Evolutionary conservation across 2,329 filamentous ascomycete species (phyloP).

Genomic region (Talaromyces sp.): DNA sequence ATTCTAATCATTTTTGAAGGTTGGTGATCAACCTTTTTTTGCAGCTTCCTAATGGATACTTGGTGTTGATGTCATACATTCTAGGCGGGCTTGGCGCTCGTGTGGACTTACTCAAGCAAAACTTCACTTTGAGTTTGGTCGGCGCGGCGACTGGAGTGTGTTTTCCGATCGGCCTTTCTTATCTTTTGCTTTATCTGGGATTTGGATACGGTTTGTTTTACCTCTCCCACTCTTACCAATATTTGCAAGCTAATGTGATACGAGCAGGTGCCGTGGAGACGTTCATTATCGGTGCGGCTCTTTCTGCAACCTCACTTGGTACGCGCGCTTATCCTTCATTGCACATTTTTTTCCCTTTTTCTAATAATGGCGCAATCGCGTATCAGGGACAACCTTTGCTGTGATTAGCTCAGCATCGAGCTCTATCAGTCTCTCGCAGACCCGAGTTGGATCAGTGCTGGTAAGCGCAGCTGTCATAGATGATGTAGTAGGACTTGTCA

Average conservation of each 20-base stretch:
- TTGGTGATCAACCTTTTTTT: constrained; percentile 8
- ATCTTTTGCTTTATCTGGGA: constrained; percentile 47
- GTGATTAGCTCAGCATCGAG: constrained; percentile 35
- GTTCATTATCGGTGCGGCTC: constrained; percentile 34
- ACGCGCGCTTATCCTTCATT: background rate
- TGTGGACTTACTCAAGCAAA: constrained; percentile 50
- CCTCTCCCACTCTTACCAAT: background rate
- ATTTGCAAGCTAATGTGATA: constrained; percentile 5
- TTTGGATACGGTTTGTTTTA: constrained; percentile 43
- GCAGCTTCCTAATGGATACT: background rate
- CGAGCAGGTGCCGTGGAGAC: constrained; percentile 33
- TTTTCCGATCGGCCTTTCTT: constrained; percentile 52
- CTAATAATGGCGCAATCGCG: background rate
- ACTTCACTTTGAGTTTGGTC: constrained; percentile 46
- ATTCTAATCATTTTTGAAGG: constrained; percentile 56
- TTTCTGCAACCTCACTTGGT: constrained; percentile 36
- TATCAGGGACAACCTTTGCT: constrained; percentile 33
- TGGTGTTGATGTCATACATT: constrained; percentile 4
- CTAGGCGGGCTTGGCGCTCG: constrained; percentile 51
- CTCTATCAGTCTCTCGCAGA: constrained; percentile 46
- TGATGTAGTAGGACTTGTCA: constrained; percentile 51
- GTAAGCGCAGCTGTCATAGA: constrained; percentile 53
- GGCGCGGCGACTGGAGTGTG: constrained; percentile 50
- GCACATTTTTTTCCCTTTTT: background rate
- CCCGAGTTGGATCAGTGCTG: constrained; percentile 48